Evolutionary conservation across 164 flowering plant species (phyloP).

Genomic region (Nelumbo lutea): DNA sequence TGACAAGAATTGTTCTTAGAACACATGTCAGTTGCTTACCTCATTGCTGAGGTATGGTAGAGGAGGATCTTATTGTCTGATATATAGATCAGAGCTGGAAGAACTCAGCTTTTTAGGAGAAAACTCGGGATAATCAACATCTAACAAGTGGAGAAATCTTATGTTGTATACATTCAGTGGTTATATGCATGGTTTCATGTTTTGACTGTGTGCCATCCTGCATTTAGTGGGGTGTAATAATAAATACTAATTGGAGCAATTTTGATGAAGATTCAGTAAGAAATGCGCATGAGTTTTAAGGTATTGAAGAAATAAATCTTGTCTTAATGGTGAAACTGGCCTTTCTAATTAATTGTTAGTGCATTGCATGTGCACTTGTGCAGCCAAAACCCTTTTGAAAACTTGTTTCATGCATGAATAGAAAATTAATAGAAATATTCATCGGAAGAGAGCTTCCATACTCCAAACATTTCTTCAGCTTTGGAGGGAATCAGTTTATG

Average conservation of each 20-base stretch:
- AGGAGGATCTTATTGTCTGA: too few relatives aligned
- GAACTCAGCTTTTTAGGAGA: too few relatives aligned
- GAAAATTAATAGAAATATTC: constrained; percentile 1
- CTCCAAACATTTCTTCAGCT: constrained; percentile 12
- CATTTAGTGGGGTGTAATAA: background rate
- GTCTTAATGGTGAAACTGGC: too few relatives aligned
- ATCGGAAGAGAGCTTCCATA: constrained; percentile 1
- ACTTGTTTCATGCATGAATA: background rate
- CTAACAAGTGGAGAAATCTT: too few relatives aligned
- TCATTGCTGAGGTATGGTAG: background rate
- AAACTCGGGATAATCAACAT: too few relatives aligned
- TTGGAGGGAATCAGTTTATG: constrained; percentile 9
- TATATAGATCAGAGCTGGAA: too few relatives aligned
- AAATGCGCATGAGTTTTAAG: too few relatives aligned
- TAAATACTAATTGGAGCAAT: too few relatives aligned
- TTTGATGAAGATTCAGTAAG: background rate
- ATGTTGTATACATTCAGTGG: background rate
- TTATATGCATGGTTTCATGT: background rate
- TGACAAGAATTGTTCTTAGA: background rate
- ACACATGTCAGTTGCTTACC: background rate
- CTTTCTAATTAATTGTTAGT: background rate
- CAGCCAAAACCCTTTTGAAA: background rate
- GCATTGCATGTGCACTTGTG: constrained; percentile 8
- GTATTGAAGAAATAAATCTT: too few relatives aligned
- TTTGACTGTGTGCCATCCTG: background rate